Percentiles rank a stretch among this genome's conserved stretches.
phyloP scores from a whole-genome alignment of 139 green algal species.

The Eudorina sp. region DNA sequence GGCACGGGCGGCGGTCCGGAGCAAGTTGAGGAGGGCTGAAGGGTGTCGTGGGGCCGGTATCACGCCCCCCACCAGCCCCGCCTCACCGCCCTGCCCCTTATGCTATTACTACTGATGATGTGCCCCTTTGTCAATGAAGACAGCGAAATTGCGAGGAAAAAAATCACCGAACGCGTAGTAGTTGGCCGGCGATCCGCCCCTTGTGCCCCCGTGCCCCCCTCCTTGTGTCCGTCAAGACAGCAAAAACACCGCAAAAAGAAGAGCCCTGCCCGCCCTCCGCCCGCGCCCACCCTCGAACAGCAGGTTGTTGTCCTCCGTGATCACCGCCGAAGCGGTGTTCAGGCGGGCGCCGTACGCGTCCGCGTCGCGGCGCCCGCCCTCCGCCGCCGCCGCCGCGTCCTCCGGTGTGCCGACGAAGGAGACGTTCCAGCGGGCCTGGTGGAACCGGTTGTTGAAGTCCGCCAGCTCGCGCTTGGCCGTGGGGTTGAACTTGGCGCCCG shows the following conservation, averaged over 20 bases:
- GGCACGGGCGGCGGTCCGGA: too few species aligned
- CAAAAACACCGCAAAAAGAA: background rate
- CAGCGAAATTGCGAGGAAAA: too few species aligned
- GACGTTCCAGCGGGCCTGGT: slow-evolving; percentile 68
- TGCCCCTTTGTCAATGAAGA: too few species aligned
- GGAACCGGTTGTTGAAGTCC: slow-evolving; percentile 66
- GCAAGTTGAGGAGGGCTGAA: too few species aligned
- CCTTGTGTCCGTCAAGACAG: background rate
- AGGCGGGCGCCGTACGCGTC: slow-evolving; percentile 1
- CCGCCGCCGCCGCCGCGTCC: background rate
- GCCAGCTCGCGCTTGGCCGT: slow-evolving; percentile 67
- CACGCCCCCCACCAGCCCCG: too few species aligned
- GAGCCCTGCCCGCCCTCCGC: too few species aligned
- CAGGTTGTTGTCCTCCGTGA: slow-evolving; percentile 75
- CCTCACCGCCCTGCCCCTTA: too few species aligned
- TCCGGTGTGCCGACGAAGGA: slow-evolving; percentile 63
- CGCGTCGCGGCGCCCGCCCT: background rate
- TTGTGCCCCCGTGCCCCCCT: too few species aligned
- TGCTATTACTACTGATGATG: too few species aligned
- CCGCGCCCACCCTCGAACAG: slow-evolving; percentile 72
- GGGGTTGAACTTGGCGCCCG: slow-evolving; percentile 44
- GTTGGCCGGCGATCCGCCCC: too few species aligned
- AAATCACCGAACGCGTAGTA: too few species aligned
- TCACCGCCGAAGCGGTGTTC: slow-evolving; percentile 61
- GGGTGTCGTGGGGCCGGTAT: too few species aligned